Evolutionary conservation across 306 rosid species (phyloP), one percentile per base, ranked within the genome.

Genomic region (Gastrolobium bilobum): DNA sequence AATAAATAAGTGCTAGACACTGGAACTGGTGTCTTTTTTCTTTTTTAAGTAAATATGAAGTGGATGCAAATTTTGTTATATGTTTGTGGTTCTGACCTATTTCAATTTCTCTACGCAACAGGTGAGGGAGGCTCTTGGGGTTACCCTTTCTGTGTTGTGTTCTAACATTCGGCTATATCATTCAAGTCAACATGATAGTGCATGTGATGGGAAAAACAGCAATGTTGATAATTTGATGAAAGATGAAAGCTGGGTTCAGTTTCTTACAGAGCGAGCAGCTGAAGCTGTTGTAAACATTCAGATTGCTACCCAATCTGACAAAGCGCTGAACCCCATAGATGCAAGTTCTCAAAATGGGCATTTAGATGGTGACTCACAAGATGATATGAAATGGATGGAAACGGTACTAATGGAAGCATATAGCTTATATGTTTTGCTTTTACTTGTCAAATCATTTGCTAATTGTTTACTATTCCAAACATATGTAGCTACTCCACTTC

Each of bases 61-160:
- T 29, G 39, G 50, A 43, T 14, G 8, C 65, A 67, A 63, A 42
- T 69, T 71, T 56, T 48, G n/a, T 74, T 61, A 13, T 5, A 63
- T 78, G 75, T 66, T 58, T 75, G 31, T 52, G 72, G 66, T 76
- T 62, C 69, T 89, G 71, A 82, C 75, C 63, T 42, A 56, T 70
- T 76, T 77, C 59, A 44, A 13, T 75, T 71, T 85, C 66, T 82
- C 9, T 56, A 10, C 81, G 71, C 75, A 52, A 81, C 89, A 95
- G 99, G 96, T 95, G 85, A 88, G 99, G 89, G 93, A 93, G 79
- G 97, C 93, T 81, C 87, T 95, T 51, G 99, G 99, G 73, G 94
- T 91, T 72, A 84, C 91, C 59, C 98, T 95, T 79, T 90, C 98
- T 50, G 85, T 93, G 11, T 82, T 91, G 85, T 95, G 98, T 85